Evolutionary conservation across 2,329 filamentous ascomycete species (phyloP).

Genomic region (Cryphonectria naterciae): DNA sequence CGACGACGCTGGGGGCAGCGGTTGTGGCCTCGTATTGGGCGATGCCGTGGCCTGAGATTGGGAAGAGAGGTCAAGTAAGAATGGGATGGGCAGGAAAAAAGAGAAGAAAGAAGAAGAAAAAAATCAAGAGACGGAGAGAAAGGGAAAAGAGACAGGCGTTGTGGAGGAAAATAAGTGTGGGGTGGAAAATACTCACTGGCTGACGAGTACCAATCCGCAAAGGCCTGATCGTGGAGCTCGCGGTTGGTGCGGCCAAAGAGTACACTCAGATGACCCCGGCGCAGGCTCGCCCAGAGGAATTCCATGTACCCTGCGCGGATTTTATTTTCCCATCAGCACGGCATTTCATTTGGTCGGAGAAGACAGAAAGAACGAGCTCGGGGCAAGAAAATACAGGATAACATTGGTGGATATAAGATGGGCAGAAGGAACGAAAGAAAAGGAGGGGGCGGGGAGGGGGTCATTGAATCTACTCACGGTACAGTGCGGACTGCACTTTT

Average conservation of each 20-base stretch:
- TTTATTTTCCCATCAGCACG: neutral
- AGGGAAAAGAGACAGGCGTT: neutral
- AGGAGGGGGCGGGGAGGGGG: neutral
- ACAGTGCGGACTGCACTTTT: neutral
- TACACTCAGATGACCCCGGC: constrained; percentile 11
- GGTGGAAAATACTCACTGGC: constrained; percentile 6
- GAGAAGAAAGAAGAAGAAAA: neutral
- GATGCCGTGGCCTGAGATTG: constrained; percentile 12
- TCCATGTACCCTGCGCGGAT: constrained; percentile 10
- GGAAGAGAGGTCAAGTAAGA: neutral
- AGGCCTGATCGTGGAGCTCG: constrained; percentile 16
- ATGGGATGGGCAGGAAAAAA: neutral
- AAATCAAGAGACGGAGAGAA: neutral
- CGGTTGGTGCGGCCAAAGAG: constrained; percentile 13
- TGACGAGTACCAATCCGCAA: constrained; percentile 21
- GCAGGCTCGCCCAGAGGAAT: constrained; percentile 17
- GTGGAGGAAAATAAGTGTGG: neutral
- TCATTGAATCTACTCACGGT: neutral
- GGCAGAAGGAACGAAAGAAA: neutral
- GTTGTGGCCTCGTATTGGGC: constrained; percentile 25
- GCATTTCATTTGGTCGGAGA: too few relatives aligned
- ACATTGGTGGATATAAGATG: neutral
- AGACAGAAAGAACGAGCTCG: too few relatives aligned
- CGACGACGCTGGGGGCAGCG: constrained; percentile 24
- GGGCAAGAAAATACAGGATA: too few relatives aligned